phyloP scores from a whole-genome alignment of 352 stramenopile species.

The Labyrinthula sp. region DNA sequence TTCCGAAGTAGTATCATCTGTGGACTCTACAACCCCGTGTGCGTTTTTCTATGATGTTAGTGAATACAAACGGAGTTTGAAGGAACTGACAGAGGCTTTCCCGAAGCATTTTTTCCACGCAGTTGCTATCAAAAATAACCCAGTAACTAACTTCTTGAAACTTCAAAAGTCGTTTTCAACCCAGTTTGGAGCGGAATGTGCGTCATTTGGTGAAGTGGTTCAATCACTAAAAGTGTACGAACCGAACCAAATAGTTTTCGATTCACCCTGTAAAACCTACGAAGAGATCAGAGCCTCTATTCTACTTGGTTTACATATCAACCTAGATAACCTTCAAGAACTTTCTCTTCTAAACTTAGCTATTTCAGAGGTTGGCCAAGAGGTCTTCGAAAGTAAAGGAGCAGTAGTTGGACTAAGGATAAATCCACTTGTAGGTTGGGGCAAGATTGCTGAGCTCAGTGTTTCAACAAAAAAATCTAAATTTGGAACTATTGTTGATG shows the following conservation, averaged over 20 bases:
- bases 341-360: slow-evolving; percentile 44
- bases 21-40: too few relatives aligned
- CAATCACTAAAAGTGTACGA: slow-evolving; percentile 34
- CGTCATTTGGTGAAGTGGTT: slow-evolving; percentile 39
- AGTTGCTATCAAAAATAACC: slow-evolving; percentile 56
- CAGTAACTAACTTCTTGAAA: slow-evolving; percentile 51
- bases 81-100: too few relatives aligned
- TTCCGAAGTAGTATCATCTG: too few relatives aligned
- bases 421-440: slow-evolving; percentile 63
- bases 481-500: slow-evolving; percentile 56
- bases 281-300: slow-evolving; percentile 54
- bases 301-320: slow-evolving; percentile 54
- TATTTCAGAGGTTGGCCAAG: slow-evolving; percentile 37
- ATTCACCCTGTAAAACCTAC: slow-evolving; percentile 67
- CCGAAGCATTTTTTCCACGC: slow-evolving; percentile 8
- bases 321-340: slow-evolving; percentile 69
- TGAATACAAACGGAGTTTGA: too few relatives aligned
- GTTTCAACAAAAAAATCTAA: slow-evolving; percentile 65
- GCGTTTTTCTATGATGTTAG: too few relatives aligned
- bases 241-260: slow-evolving; percentile 48
- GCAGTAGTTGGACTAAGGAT: slow-evolving; percentile 53
- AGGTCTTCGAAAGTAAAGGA: slow-evolving; percentile 31
- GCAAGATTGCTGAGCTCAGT: slow-evolving; percentile 55
- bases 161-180: slow-evolving; percentile 32
- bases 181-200: slow-evolving; percentile 39